Evolutionary conservation across 139 green algal species (phyloP).

Genomic region (Coccomyxa sp.): DNA sequence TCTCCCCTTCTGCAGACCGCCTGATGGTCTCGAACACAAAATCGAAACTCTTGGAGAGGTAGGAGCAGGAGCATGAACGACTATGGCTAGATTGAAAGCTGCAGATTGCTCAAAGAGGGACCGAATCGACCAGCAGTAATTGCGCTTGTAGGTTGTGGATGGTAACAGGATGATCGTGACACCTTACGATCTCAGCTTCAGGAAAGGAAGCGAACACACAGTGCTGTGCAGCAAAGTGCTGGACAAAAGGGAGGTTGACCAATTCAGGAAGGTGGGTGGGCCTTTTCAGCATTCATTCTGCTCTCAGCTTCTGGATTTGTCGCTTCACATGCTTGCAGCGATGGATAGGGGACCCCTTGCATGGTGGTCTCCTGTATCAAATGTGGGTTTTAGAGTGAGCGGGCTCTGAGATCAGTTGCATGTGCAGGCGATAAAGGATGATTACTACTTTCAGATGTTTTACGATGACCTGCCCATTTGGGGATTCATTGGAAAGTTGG

Average conservation of each 20-base stretch:
- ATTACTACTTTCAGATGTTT: conserved; percentile 98
- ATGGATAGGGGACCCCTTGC: neutral
- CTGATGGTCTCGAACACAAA: conserved; percentile 75
- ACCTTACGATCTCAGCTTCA: conserved; percentile 85
- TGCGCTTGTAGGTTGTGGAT: conserved; percentile 38
- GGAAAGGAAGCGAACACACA: conserved; percentile 66
- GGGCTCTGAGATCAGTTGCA: too few species aligned
- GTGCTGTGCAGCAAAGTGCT: conserved; percentile 82
- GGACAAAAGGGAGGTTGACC: conserved; percentile 65
- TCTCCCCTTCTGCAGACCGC: conserved; percentile 87
- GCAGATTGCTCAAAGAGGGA: too few species aligned
- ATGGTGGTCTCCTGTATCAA: neutral
- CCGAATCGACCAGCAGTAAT: too few species aligned
- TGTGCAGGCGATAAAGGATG: conserved; percentile 46
- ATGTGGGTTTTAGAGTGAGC: too few species aligned
- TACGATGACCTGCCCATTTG: conserved; percentile 95
- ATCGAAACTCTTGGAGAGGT: conserved; percentile 81
- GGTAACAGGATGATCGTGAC: conserved; percentile 79
- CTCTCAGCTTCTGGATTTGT: neutral
- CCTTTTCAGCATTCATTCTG: neutral
- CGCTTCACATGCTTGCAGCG: neutral
- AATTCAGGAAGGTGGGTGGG: conserved; percentile 49
- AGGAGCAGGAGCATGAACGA: neutral
- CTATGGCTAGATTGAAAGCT: neutral
- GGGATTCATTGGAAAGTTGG: conserved; percentile 91